Evolutionary conservation across 2,329 filamentous ascomycete species (phyloP), one percentile per base, ranked within the genome.

Genomic region (Aspergillus versicolor): DNA sequence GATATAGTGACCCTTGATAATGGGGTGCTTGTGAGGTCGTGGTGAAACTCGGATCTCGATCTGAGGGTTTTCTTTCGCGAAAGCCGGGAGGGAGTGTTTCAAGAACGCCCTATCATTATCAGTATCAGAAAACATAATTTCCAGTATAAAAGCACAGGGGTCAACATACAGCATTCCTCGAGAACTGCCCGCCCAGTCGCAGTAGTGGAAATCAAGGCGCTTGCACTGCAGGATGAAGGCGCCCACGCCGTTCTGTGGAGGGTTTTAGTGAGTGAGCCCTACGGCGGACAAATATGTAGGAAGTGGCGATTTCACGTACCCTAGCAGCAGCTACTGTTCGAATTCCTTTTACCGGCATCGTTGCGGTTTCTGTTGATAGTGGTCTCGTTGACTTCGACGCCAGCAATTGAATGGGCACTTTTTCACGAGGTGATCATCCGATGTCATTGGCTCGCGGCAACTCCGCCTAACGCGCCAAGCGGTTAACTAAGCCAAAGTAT

Each of bases 191-290:
- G 90, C 91, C 85, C 89, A 92, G 82, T 97, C 92, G 81, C 94
- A 97, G 81, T 96, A 99, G 80, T 96, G 90, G 72, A 99, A 91
- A 75, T 96, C 91, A 75, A 99, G 82, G 72, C 88, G 90, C 82
- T 91, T 96, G 86, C 94, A 99, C 81, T 96, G 93, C 57, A 97
- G 85, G 77, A 99, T 91, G 81, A 97, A 97, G 73, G 92, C 90
- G 70, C 93, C 93, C 66, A 97, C 83, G 82, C 94, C 94, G 81
- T 99, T 97, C 92, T 97, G 27, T 30, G 69, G 5, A 55, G 19
- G 19, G 46, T 64, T 53, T 50, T 40, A 48, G 55, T 37, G 5
- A 13, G 49, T 37, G 3, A 9, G 21, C 21, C 22, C 19, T n/a
- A 5, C 12, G 8, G 5, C 5, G 6, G 34, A 8, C 2, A 5